phyloP scores from a whole-genome alignment of 768 basidiomycete genomes.

The Pholiota microspora region DNA sequence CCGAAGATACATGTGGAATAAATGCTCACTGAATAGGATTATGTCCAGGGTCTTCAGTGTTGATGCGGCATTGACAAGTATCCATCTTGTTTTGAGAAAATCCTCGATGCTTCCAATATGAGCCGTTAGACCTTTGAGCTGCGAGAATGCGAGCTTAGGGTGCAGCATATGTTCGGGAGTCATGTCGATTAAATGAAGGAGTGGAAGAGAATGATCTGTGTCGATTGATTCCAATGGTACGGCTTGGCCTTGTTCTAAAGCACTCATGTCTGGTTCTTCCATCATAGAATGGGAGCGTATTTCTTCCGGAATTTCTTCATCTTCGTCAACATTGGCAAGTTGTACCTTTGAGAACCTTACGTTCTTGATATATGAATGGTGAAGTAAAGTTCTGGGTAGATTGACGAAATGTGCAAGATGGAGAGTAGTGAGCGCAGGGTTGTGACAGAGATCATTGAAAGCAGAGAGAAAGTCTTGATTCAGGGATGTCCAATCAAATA shows the following conservation, averaged over 20 bases:
- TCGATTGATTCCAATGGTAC: conserved; percentile 18
- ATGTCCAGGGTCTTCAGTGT: conserved; percentile 12
- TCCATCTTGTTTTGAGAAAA: conserved; percentile 12
- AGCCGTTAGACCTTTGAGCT: conserved; percentile 12
- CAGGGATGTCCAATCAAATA: conserved; percentile 14
- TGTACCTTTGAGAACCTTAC: conserved; percentile 13
- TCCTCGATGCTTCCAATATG: conserved; percentile 9
- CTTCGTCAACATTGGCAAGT: conserved; percentile 4
- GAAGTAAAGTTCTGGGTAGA: conserved; percentile 12
- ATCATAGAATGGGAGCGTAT: background rate
- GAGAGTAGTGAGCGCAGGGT: conserved; percentile 15
- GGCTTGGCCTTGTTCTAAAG: conserved; percentile 6
- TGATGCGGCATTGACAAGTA: conserved; percentile 12
- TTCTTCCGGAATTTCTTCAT: conserved; percentile 1
- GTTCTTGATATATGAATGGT: conserved; percentile 11
- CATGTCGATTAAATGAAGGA: conserved; percentile 17
- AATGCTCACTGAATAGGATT: background rate
- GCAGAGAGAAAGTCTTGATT: conserved; percentile 12
- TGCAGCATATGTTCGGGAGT: conserved; percentile 9
- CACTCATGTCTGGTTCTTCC: conserved; percentile 4
- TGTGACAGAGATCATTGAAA: conserved; percentile 10
- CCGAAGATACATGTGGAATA: background rate
- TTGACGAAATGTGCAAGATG: conserved; percentile 16
- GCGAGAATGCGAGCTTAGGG: conserved; percentile 11
- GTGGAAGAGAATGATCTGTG: conserved; percentile 17